Percentiles rank a stretch among this genome's conserved stretches.
phyloP scores from a whole-genome alignment of 495 filamentous ascomycete species.

The Neurospora sublineolata region DNA sequence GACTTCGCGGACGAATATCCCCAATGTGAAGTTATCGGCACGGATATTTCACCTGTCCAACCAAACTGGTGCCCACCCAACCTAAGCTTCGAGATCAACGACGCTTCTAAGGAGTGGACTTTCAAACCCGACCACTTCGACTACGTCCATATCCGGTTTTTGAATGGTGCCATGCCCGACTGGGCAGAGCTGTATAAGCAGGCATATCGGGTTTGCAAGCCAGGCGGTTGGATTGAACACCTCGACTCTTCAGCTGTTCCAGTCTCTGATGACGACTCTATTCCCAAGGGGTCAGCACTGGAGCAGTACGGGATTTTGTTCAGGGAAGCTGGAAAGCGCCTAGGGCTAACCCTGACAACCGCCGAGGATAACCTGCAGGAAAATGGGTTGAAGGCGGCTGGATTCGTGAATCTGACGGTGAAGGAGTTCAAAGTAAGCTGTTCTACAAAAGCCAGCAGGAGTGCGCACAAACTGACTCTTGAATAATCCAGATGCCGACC shows the following conservation, averaged over 20 bases:
- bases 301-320: constrained; percentile 24
- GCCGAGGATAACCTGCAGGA: constrained; percentile 12
- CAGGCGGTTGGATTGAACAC: constrained; percentile 41
- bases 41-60: constrained; percentile 44
- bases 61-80: constrained; percentile 45
- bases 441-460: background rate
- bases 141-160: constrained; percentile 41
- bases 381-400: constrained; percentile 19
- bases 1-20: constrained; percentile 16
- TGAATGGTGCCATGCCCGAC: constrained; percentile 40
- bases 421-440: constrained; percentile 15
- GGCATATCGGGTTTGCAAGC: constrained; percentile 33
- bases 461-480: background rate
- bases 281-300: constrained; percentile 23
- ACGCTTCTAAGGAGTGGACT: constrained; percentile 44
- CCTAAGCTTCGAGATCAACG: constrained; percentile 40
- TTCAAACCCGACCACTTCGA: constrained; percentile 36
- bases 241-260: constrained; percentile 32
- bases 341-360: constrained; percentile 16
- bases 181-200: constrained; percentile 34
- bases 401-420: constrained; percentile 26
- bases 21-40: constrained; percentile 28
- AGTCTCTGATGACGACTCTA: constrained; percentile 27
- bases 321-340: constrained; percentile 17
- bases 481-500: constrained; percentile 16